Evolutionary conservation across 495 filamentous ascomycete genomes (phyloP).

Genomic region (Hypoxylon lienhwacheense): DNA sequence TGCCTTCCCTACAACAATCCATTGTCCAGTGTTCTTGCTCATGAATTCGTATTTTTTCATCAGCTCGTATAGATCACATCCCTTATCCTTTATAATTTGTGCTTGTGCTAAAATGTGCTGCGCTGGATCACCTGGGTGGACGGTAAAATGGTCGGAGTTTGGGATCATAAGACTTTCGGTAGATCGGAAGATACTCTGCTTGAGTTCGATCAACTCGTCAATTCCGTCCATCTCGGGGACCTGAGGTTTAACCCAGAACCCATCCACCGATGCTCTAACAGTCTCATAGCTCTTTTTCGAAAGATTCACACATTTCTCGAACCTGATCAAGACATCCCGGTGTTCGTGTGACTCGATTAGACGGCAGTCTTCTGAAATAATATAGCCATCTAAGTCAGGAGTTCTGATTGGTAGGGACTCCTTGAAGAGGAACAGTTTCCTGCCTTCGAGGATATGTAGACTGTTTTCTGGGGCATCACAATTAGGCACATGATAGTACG

Average conservation of each 20-base stretch:
- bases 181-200: neutral
- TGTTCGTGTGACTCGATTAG: constrained; percentile 57
- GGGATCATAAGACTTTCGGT: neutral
- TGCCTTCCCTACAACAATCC: neutral
- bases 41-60: constrained; percentile 4
- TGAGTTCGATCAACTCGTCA: neutral
- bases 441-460: constrained; percentile 53
- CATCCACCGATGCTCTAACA: constrained; percentile 5
- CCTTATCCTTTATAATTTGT: neutral
- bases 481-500: constrained; percentile 57
- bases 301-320: constrained; percentile 39
- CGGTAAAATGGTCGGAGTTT: neutral
- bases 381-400: constrained; percentile 59
- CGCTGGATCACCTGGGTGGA: neutral
- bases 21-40: neutral
- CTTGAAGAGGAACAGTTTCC: constrained; percentile 63
- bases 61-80: constrained; percentile 3
- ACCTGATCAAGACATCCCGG: constrained; percentile 49
- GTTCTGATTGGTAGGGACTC: constrained; percentile 57
- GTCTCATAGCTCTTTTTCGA: neutral
- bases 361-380: constrained; percentile 60
- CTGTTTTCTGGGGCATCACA: constrained; percentile 69
- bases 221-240: neutral
- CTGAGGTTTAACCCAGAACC: constrained; percentile 12
- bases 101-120: constrained; percentile 13